These are phyloP conservation scores for Paramecium sexaurelia DNA, from an alignment of 73 alveolate species.

Conservation along the genomic window DNA sequence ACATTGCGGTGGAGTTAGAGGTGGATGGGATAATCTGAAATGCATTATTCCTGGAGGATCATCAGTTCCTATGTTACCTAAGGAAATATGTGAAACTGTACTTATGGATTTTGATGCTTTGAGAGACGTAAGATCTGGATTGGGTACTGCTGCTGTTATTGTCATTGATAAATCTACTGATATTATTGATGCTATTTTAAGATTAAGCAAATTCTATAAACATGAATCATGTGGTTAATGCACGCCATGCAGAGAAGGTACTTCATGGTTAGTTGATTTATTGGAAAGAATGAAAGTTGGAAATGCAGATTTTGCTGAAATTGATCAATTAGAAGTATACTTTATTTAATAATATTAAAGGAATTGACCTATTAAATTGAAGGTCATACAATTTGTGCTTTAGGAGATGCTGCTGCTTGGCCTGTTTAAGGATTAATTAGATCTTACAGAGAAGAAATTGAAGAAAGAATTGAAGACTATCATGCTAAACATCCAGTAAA, in stretches of 20 bases:
- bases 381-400: constrained; percentile 93
- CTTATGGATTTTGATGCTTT: constrained; percentile 94
- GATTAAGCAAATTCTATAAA: constrained; percentile 86
- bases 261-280: constrained; percentile 90
- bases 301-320: constrained; percentile 92
- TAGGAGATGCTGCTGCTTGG: constrained; percentile 97
- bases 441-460: constrained; percentile 85
- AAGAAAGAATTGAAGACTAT: constrained; percentile 88
- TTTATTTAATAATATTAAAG: neutral
- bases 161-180: constrained; percentile 92
- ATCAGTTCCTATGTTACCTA: constrained; percentile 88
- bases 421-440: constrained; percentile 91
- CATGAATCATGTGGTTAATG: constrained; percentile 95
- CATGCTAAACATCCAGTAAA: constrained; percentile 85
- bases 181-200: constrained; percentile 84
- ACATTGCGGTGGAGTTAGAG: constrained; percentile 93
- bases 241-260: constrained; percentile 96
- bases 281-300: constrained; percentile 86
- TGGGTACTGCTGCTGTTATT: constrained; percentile 95
- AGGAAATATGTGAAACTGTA: constrained; percentile 80
- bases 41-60: constrained; percentile 94
- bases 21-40: constrained; percentile 91
- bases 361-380: constrained; percentile 88
- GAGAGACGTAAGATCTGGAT: constrained; percentile 85
- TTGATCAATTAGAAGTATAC: constrained; percentile 81